Evolutionary conservation across 2,329 filamentous ascomycete genomes (phyloP).

Genomic region (Ophiostoma sp.): DNA sequence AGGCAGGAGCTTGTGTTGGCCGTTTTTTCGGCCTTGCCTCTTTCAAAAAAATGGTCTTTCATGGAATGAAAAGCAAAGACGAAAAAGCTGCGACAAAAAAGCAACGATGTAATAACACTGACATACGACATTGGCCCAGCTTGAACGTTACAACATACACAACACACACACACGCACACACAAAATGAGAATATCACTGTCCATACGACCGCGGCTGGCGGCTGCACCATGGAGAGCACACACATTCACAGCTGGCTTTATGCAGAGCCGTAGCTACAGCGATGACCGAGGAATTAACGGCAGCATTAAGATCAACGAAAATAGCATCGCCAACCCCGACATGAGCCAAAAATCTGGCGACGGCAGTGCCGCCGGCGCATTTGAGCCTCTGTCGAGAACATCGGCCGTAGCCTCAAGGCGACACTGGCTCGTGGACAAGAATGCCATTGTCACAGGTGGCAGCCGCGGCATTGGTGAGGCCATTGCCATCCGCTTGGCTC

Average conservation of each 20-base stretch:
- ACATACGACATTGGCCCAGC: background rate
- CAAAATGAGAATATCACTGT: background rate
- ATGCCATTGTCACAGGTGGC: conserved; percentile 66
- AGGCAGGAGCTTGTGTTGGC: background rate
- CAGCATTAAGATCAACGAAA: background rate
- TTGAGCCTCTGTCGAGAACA: conserved; percentile 19
- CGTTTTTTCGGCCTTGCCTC: background rate
- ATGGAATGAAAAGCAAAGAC: background rate
- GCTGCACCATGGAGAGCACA: too few species aligned
- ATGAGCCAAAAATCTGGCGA: background rate
- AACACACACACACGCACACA: background rate
- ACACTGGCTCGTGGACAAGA: conserved; percentile 46
- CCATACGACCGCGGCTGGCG: background rate
- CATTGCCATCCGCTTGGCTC: conserved; percentile 66
- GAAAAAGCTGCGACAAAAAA: background rate
- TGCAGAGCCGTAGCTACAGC: background rate
- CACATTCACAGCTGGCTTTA: background rate
- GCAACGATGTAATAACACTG: background rate
- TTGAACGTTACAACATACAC: background rate
- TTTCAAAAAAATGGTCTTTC: background rate
- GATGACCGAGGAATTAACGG: background rate
- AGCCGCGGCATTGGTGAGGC: conserved; percentile 69
- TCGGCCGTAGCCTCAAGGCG: background rate
- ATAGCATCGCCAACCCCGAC: background rate
- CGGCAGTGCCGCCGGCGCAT: background rate